Evolutionary conservation across 352 stramenopile species (phyloP).

Genomic region (Globisporangium lucens): DNA sequence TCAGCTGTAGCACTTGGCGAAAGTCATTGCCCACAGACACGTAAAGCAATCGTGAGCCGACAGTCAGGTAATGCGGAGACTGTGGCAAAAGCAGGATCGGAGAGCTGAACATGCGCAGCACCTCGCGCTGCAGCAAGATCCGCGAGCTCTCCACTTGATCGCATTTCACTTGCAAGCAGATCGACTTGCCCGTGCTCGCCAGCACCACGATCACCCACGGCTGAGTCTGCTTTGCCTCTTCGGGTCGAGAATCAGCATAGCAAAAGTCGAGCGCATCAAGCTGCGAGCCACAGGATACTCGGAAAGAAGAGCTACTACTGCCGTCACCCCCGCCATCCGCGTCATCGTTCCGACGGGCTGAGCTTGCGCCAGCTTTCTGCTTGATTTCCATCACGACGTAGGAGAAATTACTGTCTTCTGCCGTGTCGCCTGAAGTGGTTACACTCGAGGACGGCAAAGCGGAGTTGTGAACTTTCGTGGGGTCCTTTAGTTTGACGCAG

Average conservation of each 20-base stretch:
- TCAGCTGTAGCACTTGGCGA: conserved; percentile 40
- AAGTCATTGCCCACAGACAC: conserved; percentile 14
- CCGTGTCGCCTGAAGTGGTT: background rate
- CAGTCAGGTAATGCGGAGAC: conserved; percentile 25
- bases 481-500: conserved; percentile 51
- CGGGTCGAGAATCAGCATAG: conserved; percentile 24
- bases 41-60: conserved; percentile 49
- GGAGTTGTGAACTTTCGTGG: background rate
- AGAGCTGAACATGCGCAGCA: conserved; percentile 54
- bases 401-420: conserved; percentile 24
- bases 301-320: conserved; percentile 1
- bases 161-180: conserved; percentile 44
- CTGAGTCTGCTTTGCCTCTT: conserved; percentile 15
- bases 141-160: conserved; percentile 33
- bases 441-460: conserved; percentile 5
- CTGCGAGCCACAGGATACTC: conserved; percentile 30
- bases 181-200: conserved; percentile 40
- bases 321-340: conserved; percentile 13
- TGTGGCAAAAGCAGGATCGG: conserved; percentile 32
- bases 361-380: conserved; percentile 9
- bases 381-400: conserved; percentile 52
- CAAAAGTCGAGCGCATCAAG: conserved; percentile 60
- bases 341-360: background rate
- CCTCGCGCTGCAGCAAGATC: conserved; percentile 35
- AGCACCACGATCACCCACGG: conserved; percentile 53